phyloP scores from a whole-genome alignment of 352 stramenopile species.

The Phytophthora boehmeriae region DNA sequence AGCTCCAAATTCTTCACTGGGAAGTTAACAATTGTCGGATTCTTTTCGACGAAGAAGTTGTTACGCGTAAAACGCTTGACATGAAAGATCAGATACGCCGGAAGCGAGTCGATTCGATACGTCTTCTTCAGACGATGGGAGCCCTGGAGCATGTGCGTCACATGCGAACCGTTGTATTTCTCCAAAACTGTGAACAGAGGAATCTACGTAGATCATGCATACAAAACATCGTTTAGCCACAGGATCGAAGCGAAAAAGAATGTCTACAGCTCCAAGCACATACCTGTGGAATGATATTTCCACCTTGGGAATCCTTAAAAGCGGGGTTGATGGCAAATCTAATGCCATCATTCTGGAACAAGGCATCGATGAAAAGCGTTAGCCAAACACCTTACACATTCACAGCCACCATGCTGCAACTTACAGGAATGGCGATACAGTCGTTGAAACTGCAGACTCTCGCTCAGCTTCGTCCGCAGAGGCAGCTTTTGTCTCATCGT shows the following conservation, averaged over 20 bases:
- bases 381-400: neutral
- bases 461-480: slow-evolving; percentile 37
- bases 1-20: slow-evolving; percentile 99
- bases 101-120: slow-evolving; percentile 94
- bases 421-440: slow-evolving; percentile 76
- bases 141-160: slow-evolving; percentile 82
- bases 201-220: slow-evolving; percentile 66
- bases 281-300: slow-evolving; percentile 96
- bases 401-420: no score
- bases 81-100: slow-evolving; percentile 97
- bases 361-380: slow-evolving; percentile 12
- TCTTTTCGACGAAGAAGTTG: slow-evolving; percentile 99
- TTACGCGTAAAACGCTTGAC: slow-evolving; percentile 98
- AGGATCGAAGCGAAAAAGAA: neutral
- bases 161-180: slow-evolving; percentile 95
- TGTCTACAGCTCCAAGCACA: neutral
- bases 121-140: slow-evolving; percentile 88
- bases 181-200: slow-evolving; percentile 96
- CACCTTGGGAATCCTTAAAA: slow-evolving; percentile 98
- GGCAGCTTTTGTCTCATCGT: slow-evolving; percentile 56
- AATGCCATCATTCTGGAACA: slow-evolving; percentile 93
- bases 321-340: slow-evolving; percentile 97
- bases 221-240: neutral
- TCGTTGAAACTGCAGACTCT: slow-evolving; percentile 37
- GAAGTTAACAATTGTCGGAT: slow-evolving; percentile 99